phyloP scores from a whole-genome alignment of 2,329 filamentous ascomycete species.

The Alternaria postmessia region DNA sequence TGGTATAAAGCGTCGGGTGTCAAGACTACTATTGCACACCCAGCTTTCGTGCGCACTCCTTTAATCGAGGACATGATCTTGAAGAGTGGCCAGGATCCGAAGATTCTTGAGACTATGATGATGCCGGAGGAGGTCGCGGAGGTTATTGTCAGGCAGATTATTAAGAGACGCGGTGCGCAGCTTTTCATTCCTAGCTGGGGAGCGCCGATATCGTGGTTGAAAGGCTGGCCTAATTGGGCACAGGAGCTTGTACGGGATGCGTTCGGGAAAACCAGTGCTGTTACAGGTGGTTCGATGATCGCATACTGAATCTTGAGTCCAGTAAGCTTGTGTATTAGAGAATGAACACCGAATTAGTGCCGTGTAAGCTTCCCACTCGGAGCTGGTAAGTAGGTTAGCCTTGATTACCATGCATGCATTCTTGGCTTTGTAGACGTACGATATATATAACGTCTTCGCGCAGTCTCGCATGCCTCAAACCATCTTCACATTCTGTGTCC shows the following conservation, averaged over 20 bases:
- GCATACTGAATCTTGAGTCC: neutral
- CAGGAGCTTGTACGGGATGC: conserved; percentile 9
- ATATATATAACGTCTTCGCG: neutral
- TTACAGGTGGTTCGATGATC: conserved; percentile 6
- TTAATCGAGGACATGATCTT: conserved; percentile 37
- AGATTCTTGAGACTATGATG: conserved; percentile 34
- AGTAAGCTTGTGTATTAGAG: neutral
- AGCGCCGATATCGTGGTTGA: conserved; percentile 8
- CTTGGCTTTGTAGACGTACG: neutral
- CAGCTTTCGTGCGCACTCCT: conserved; percentile 46
- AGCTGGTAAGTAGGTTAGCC: neutral
- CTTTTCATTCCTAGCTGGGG: conserved; percentile 32
- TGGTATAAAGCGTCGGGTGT: conserved; percentile 39
- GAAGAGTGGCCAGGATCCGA: conserved; percentile 35
- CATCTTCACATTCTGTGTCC: neutral
- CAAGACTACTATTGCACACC: conserved; percentile 39
- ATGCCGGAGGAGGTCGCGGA: conserved; percentile 45
- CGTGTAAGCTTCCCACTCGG: neutral
- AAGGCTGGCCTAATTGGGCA: conserved; percentile 3
- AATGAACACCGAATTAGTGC: neutral
- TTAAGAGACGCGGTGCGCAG: conserved; percentile 46
- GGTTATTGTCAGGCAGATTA: conserved; percentile 50
- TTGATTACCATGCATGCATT: neutral
- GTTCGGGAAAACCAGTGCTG: conserved; percentile 11
- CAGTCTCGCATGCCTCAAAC: neutral